These are phyloP conservation scores for Wickerhamiella parazyma DNA, from an alignment of 805 yeast genomes.

Conservation along the genomic window DNA sequence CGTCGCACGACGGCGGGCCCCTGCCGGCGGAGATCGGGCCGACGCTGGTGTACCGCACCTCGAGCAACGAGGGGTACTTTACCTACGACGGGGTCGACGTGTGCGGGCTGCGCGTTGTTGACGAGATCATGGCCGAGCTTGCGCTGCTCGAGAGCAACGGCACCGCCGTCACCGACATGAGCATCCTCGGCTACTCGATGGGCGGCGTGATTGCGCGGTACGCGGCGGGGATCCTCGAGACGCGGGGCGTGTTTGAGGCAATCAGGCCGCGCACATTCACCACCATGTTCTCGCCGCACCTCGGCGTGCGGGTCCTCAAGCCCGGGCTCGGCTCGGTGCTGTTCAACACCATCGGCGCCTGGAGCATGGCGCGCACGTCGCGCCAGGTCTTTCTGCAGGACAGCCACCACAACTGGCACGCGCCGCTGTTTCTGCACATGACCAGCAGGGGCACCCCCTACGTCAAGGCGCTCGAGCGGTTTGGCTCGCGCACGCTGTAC, in stretches of 20 bases:
- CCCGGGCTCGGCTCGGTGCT: slow-evolving; percentile 34
- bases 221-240: slow-evolving; percentile 56
- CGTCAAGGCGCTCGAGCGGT: slow-evolving; percentile 39
- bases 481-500: slow-evolving; percentile 44
- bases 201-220: slow-evolving; percentile 81
- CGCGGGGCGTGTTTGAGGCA: slow-evolving; percentile 37
- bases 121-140: slow-evolving; percentile 42
- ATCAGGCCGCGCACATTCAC: slow-evolving; percentile 47
- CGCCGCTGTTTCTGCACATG: slow-evolving; percentile 54
- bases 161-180: slow-evolving; percentile 45
- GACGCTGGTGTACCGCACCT: slow-evolving; percentile 37
- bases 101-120: slow-evolving; percentile 62
- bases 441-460: slow-evolving; percentile 49
- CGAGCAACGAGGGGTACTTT: slow-evolving; percentile 53
- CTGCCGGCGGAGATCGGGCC: slow-evolving; percentile 7
- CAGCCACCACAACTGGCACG: slow-evolving; percentile 15
- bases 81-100: slow-evolving; percentile 83
- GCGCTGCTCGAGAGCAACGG: slow-evolving; percentile 14
- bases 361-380: slow-evolving; percentile 57
- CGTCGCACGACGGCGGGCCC: slow-evolving; percentile 14
- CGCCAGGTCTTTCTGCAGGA: slow-evolving; percentile 48
- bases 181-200: slow-evolving; percentile 75
- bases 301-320: slow-evolving; percentile 50
- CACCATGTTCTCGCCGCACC: slow-evolving; percentile 58
- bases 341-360: slow-evolving; percentile 53